Evolutionary conservation across 192 early-diverging fungal genomes (phyloP), one percentile per base, ranked within the genome.

Genomic region (Lobosporangium transversale): DNA sequence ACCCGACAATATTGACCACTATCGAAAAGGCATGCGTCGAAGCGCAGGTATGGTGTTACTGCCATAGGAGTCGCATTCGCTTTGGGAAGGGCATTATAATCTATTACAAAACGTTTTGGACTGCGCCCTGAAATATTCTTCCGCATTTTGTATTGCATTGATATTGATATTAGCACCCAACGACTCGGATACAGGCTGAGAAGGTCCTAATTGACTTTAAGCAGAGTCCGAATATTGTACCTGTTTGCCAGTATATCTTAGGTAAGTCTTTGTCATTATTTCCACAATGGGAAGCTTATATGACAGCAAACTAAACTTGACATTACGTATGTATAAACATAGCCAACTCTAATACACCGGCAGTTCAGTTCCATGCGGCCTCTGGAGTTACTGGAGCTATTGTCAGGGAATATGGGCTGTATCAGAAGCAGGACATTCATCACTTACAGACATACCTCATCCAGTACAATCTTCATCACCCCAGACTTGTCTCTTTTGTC

Each of bases 301-400:
- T n/a, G n/a, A n/a, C n/a, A n/a, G 42, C 12, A n/a, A 12, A 43
- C 14, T n/a, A 12, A n/a, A n/a, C n/a, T n/a, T n/a, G n/a, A n/a
- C n/a, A n/a, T n/a, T n/a, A n/a, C n/a, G n/a, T n/a, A n/a, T n/a
- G n/a, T n/a, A n/a, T n/a, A n/a, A n/a, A n/a, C n/a, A n/a, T 60
- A 91, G 90, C 90, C 50, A 55, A 87, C 55, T 86, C 88, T 40
- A 58, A 78, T 29, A 68, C 63, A 8, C 68, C 83, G 11, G 74
- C 78, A 47, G 86, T 85, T 32, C 90, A 86, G 58, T 92, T 92
- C 55, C 87, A 91, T 36, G 86, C 82, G 17, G 81, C 87, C 48
- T 69, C 79, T 21, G 82, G 87, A 21, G 85, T 92, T 14, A 83
- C 71, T 32, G 81, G 85, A 48, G 74, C 82, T 12, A 80, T 84